Evolutionary conservation across 208 protist species (phyloP), one percentile per base, ranked within the genome.

Genomic region (Trypanosoma avium): DNA sequence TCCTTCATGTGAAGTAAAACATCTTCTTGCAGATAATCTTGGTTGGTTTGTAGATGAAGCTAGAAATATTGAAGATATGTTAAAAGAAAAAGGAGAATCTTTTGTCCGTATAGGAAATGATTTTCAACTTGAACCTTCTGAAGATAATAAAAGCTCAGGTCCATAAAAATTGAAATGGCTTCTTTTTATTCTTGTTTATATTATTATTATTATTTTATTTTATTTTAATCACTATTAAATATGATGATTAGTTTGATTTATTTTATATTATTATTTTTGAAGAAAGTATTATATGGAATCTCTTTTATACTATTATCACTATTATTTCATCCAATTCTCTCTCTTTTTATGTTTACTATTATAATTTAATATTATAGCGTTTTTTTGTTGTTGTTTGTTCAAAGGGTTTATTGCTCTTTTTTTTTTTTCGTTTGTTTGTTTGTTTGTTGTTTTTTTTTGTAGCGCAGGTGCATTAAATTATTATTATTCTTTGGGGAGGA

Each of bases 1-100:
- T 55, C 82, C 87, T 22, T 77, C 79, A 53, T 97, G 93, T 74
- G 67, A 78, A 17, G 77, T 84, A 19, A 81, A 85, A 70, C 93
- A 97, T 66, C 75, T 97, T 21, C 65, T 97, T 35, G 93, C 93
- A 1, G 93, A 97, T 70, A 94, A 97, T 74, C 72, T 97, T 32
- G 91, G 91, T 36, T 97, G 91, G 90, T 79, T 96, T 68, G 65
- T 78, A 26, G 82, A 92, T 64, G 79, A 82, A 50, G 64, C 77
- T 22, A 79, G 61, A 33, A 96, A 81, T 71, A 81, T 95, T 63
- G 91, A 96, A 73, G 88, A 96, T 47, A 90, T 89, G 19, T 65
- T 95, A 38, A 59, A 75, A 7, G 83, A 84, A 53, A 88, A 86
- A 54, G 84, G 85, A 0, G 85, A 95, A 61, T 67, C 67, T 33